Conservation (phyloP, 106 monocot species). For the Chionographis japonica region DNA sequence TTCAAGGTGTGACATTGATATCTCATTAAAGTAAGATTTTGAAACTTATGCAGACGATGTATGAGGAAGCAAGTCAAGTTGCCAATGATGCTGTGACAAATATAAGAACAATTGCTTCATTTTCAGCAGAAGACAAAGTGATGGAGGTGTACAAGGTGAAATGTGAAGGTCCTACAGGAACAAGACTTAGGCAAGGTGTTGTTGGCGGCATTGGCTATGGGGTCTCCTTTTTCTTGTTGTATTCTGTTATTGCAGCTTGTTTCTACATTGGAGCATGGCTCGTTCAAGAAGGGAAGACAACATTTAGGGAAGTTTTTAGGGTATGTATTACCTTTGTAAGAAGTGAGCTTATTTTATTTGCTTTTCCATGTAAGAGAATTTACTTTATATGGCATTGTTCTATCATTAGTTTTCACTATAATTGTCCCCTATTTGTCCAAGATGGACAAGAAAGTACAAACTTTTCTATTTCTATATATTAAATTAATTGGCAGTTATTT, state of each 20-base stretch:
- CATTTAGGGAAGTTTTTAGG: slow-evolving; percentile 46
- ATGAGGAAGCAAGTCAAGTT: slow-evolving; percentile 65
- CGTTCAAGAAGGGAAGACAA: slow-evolving; percentile 47
- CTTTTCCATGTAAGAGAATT: no score
- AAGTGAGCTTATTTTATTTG: no score
- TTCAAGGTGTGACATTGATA: no score
- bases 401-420: no score
- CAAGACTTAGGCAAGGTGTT: slow-evolving; percentile 31
- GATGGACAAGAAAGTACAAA: no score
- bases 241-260: slow-evolving; percentile 24
- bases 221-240: slow-evolving; percentile 33
- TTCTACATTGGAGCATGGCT: slow-evolving; percentile 43
- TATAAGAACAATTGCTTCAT: slow-evolving; percentile 54
- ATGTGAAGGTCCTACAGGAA: slow-evolving; percentile 36
- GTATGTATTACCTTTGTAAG: slow-evolving; percentile 16
- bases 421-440: no score
- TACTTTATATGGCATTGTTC: no score
- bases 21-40: background rate
- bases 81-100: slow-evolving; percentile 44
- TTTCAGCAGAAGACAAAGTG: slow-evolving; percentile 45
- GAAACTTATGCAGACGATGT: slow-evolving; percentile 41
- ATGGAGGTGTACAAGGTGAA: slow-evolving; percentile 31
- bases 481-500: no score
- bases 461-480: no score
- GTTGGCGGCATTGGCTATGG: slow-evolving; percentile 42